Evolutionary conservation across 345 rosid species (phyloP).

Genomic region (Pseudoturritis turrita): DNA sequence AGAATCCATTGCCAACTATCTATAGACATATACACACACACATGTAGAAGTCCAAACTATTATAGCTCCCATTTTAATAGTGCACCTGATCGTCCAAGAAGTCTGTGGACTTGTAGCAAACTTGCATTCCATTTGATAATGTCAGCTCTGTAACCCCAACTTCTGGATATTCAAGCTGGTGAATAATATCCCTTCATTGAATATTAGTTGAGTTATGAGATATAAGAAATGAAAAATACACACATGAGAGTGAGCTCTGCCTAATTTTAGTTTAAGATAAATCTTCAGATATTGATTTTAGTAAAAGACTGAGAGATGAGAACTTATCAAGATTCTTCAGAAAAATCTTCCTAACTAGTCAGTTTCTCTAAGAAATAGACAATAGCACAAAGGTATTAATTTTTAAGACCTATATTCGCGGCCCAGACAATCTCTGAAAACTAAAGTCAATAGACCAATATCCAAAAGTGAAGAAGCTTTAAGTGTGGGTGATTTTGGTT

Average conservation of each 20-base stretch:
- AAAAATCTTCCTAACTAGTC: not conserved
- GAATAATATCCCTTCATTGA: slow-evolving; percentile 47
- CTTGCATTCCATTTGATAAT: slow-evolving; percentile 81
- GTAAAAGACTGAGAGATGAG: not conserved
- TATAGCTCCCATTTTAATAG: slow-evolving; percentile 3
- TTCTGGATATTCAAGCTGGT: slow-evolving; percentile 55
- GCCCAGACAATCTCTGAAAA: not conserved
- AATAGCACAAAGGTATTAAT: not conserved
- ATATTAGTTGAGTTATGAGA: slow-evolving; percentile 27
- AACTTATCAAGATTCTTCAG: not conserved
- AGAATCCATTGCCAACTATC: not conserved
- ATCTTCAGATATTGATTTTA: too few relatives aligned
- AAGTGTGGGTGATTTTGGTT: not conserved
- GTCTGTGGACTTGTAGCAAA: slow-evolving; percentile 80
- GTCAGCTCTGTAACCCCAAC: slow-evolving; percentile 79
- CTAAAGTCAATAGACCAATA: slow-evolving; percentile 10
- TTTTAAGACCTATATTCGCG: not conserved
- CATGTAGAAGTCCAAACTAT: not conserved
- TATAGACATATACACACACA: not conserved
- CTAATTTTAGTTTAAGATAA: not conserved
- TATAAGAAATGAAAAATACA: slow-evolving; percentile 1
- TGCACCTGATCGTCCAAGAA: slow-evolving; percentile 89
- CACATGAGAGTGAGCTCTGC: not conserved
- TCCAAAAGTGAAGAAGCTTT: slow-evolving; percentile 3
- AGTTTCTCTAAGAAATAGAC: slow-evolving; percentile 6